Percentiles rank a stretch among this genome's conserved stretches.
Conservation (phyloP, 805 yeast species). For the Brettanomyces custersianus region DNA sequence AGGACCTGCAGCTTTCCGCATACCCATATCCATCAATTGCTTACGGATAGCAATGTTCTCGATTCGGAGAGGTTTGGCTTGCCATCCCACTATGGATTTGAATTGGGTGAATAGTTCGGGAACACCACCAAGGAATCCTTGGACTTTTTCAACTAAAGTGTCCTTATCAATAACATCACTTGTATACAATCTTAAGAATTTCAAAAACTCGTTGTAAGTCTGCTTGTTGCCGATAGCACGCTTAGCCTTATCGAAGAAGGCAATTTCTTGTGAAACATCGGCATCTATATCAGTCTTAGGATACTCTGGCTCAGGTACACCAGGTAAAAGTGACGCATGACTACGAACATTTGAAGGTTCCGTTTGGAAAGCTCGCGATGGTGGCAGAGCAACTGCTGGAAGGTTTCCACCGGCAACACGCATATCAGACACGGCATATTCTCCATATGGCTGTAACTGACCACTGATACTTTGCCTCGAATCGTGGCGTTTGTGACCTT, state of each 20-base stretch:
- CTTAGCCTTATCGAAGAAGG: constrained; percentile 88
- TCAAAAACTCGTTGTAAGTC: constrained; percentile 85
- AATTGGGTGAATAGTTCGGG: constrained; percentile 85
- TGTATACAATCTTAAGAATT: constrained; percentile 76
- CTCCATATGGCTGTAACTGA: constrained; percentile 26
- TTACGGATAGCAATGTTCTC: constrained; percentile 85
- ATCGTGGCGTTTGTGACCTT: constrained; percentile 7
- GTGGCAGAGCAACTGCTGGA: background rate
- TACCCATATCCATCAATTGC: constrained; percentile 80
- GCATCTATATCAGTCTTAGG: constrained; percentile 43
- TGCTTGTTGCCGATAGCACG: constrained; percentile 82
- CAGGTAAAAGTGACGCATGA: constrained; percentile 70
- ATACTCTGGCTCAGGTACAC: constrained; percentile 76
- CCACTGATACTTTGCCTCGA: constrained; percentile 3
- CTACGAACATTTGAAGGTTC: constrained; percentile 25
- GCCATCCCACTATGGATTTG: constrained; percentile 82
- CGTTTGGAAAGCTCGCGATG: constrained; percentile 9
- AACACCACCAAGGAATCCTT: constrained; percentile 74
- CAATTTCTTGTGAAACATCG: constrained; percentile 71
- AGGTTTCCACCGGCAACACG: constrained; percentile 18
- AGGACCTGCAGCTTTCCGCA: constrained; percentile 93
- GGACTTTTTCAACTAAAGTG: constrained; percentile 75
- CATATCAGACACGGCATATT: constrained; percentile 40
- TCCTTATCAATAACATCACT: constrained; percentile 83
- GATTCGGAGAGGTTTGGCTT: constrained; percentile 74